These are phyloP conservation scores for Fusarium torulosum DNA, from an alignment of 2,329 filamentous ascomycete species.

Conservation along the genomic window DNA sequence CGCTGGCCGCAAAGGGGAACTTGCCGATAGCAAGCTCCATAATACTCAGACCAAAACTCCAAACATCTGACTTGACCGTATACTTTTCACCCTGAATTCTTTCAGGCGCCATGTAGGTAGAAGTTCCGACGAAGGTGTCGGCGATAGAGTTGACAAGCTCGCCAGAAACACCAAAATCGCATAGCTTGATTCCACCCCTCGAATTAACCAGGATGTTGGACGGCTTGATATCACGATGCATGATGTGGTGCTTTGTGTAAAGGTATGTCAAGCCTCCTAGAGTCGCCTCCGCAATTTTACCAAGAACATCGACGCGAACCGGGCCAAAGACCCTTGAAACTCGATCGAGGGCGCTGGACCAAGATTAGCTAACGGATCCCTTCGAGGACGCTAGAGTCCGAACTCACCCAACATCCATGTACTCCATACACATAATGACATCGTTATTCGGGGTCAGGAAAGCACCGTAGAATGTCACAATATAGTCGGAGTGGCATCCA, in stretches of 20 bases:
- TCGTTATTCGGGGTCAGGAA: slow-evolving; percentile 97
- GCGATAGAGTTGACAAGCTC: slow-evolving; percentile 98
- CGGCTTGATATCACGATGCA: slow-evolving; percentile 99
- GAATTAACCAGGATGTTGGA: slow-evolving; percentile 98
- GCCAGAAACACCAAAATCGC: slow-evolving; percentile 98
- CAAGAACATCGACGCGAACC: slow-evolving; percentile 93
- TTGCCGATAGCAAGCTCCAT: slow-evolving; percentile 99
- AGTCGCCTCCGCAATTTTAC: slow-evolving; percentile 97
- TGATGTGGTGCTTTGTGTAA: slow-evolving; percentile 95
- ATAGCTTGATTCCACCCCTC: slow-evolving; percentile 93
- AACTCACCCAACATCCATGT: slow-evolving; percentile 97
- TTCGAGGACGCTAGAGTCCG: no score
- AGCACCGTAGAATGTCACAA: slow-evolving; percentile 97
- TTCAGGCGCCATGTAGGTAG: slow-evolving; percentile 99
- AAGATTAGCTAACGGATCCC: slow-evolving; percentile 19
- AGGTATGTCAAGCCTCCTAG: slow-evolving; percentile 94
- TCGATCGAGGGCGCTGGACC: slow-evolving; percentile 83
- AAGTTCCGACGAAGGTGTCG: slow-evolving; percentile 97
- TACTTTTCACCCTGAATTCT: slow-evolving; percentile 97
- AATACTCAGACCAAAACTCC: slow-evolving; percentile 94
- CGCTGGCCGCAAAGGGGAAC: slow-evolving; percentile 89
- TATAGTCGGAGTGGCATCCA: slow-evolving; percentile 95
- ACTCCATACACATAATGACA: slow-evolving; percentile 99
- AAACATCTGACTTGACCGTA: slow-evolving; percentile 98
- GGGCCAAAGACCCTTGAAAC: slow-evolving; percentile 96